Conservation (phyloP, 352 stramenopile species). For the Phytophthora sansomeana region DNA sequence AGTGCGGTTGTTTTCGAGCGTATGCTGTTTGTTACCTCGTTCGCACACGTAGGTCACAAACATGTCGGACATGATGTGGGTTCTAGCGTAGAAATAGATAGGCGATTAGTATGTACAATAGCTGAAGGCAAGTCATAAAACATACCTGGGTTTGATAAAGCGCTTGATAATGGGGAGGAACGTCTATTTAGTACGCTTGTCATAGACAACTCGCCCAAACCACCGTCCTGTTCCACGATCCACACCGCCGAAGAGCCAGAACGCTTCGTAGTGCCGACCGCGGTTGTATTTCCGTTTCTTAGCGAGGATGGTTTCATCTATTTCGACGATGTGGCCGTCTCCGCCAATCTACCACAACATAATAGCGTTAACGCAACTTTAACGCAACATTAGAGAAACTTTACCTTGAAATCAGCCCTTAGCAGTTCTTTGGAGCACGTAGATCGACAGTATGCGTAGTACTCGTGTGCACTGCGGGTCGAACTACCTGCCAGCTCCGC, state of each 20-base stretch:
- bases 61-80: constrained; percentile 33
- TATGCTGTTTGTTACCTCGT: constrained; percentile 18
- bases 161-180: constrained; percentile 18
- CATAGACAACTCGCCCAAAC: constrained; percentile 34
- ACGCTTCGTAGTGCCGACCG: constrained; percentile 17
- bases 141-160: constrained; percentile 20
- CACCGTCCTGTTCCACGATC: constrained; percentile 28
- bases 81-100: constrained; percentile 15
- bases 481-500: too few species aligned
- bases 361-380: too few species aligned
- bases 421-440: too few species aligned
- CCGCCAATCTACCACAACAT: constrained; percentile 27
- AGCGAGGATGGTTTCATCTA: constrained; percentile 35
- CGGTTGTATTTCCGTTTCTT: constrained; percentile 44
- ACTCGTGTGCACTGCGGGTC: too few species aligned
- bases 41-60: constrained; percentile 29
- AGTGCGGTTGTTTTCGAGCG: constrained; percentile 22
- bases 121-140: background rate
- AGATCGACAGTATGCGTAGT: too few species aligned
- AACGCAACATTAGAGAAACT: too few species aligned
- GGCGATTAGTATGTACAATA: background rate
- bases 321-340: constrained; percentile 35
- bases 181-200: constrained; percentile 32
- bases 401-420: too few species aligned
- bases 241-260: constrained; percentile 43